Conservation (phyloP, 768 basidiomycete species). For the Tricholoma bakamatsutake region DNA sequence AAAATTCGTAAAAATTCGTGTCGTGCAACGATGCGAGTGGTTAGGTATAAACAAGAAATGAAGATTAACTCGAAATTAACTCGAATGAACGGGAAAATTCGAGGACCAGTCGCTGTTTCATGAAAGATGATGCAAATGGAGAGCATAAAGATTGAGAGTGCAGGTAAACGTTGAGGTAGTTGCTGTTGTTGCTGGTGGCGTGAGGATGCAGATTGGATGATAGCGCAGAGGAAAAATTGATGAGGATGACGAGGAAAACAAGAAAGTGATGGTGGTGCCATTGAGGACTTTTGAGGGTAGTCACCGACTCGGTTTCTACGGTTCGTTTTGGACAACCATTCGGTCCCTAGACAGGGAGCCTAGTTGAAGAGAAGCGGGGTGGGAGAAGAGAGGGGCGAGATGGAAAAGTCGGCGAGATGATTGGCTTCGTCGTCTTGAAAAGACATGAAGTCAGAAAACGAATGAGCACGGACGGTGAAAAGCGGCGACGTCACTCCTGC, state of each 20-base stretch:
- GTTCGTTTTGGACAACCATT: slow-evolving; percentile 2
- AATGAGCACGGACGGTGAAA: slow-evolving; percentile 10
- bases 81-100: slow-evolving; percentile 17
- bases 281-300: slow-evolving; percentile 9
- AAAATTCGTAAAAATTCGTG: slow-evolving; percentile 26
- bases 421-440: slow-evolving; percentile 13
- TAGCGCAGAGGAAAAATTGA: slow-evolving; percentile 10
- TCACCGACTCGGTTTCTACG: slow-evolving; percentile 1
- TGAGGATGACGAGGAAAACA: slow-evolving; percentile 5
- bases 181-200: slow-evolving; percentile 16
- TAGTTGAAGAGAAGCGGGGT: slow-evolving; percentile 46
- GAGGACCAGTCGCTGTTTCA: slow-evolving; percentile 6
- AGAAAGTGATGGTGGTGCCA: slow-evolving; percentile 9
- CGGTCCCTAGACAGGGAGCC: slow-evolving; percentile 7
- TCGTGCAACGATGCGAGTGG: slow-evolving; percentile 33
- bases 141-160: slow-evolving; percentile 1
- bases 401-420: slow-evolving; percentile 20
- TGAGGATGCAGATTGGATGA: slow-evolving; percentile 15
- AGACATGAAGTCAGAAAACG: slow-evolving; percentile 11
- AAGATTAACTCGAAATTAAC: slow-evolving; percentile 22
- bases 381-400: slow-evolving; percentile 34
- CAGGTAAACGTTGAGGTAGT: slow-evolving; percentile 17
- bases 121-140: slow-evolving; percentile 4
- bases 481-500: slow-evolving; percentile 7
- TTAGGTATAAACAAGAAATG: slow-evolving; percentile 21